Conservation (phyloP, 768 basidiomycete genomes). For the Inosperma sp. region DNA sequence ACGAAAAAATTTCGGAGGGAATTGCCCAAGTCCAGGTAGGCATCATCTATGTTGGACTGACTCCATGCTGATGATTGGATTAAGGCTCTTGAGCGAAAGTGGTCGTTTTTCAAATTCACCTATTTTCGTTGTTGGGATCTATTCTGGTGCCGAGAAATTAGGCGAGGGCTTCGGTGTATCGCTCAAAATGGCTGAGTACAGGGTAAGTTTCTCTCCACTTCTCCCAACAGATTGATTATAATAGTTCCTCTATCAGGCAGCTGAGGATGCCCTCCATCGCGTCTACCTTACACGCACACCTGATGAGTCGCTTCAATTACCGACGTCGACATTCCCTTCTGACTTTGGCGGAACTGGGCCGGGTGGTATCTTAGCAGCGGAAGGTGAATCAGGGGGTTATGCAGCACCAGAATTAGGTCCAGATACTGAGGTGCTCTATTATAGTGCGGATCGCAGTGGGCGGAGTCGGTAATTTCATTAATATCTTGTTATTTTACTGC, state of each 20-base stretch:
- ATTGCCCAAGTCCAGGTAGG: slow-evolving; percentile 59
- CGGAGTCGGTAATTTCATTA: background rate
- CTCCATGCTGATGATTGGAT: slow-evolving; percentile 43
- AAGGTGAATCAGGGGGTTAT: slow-evolving; percentile 40
- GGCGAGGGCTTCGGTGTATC: slow-evolving; percentile 95
- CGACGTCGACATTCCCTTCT: slow-evolving; percentile 67
- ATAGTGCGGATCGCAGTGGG: slow-evolving; percentile 57
- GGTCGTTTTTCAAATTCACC: slow-evolving; percentile 89
- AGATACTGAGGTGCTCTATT: slow-evolving; percentile 59
- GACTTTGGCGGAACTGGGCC: slow-evolving; percentile 32
- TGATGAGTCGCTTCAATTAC: slow-evolving; percentile 60
- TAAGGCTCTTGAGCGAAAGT: slow-evolving; percentile 84
- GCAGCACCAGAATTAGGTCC: slow-evolving; percentile 50
- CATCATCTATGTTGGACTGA: background rate
- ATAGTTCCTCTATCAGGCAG: slow-evolving; percentile 47
- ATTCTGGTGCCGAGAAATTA: slow-evolving; percentile 74
- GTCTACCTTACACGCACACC: slow-evolving; percentile 80
- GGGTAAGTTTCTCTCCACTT: slow-evolving; percentile 43
- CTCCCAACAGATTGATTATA: slow-evolving; percentile 1
- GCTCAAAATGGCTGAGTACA: slow-evolving; percentile 90
- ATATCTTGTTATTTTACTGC: no score
- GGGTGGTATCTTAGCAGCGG: slow-evolving; percentile 43
- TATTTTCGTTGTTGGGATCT: slow-evolving; percentile 94
- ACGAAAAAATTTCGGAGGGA: slow-evolving; percentile 65
- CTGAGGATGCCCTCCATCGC: slow-evolving; percentile 79